Evolutionary conservation across 2,329 filamentous ascomycete species (phyloP).

Genomic region (Claviceps arundinis): DNA sequence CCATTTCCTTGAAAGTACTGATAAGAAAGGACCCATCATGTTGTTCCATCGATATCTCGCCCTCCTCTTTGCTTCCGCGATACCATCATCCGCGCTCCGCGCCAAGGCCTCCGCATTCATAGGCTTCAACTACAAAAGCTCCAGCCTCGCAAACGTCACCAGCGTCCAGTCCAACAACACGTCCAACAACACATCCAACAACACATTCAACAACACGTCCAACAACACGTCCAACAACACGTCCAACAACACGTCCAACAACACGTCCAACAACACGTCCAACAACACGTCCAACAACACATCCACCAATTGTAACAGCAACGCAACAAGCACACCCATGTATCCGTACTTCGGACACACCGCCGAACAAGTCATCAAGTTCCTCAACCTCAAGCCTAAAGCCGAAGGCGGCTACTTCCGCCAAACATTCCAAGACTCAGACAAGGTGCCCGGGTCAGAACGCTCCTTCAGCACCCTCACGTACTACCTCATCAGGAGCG

Average conservation of each 20-base stretch:
- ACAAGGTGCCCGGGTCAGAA: conserved; percentile 6
- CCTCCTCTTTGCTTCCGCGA: too few species aligned
- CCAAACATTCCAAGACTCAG: conserved; percentile 31
- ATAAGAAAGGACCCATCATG: too few species aligned
- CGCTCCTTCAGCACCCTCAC: conserved; percentile 35
- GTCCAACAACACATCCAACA: not conserved
- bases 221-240: not conserved
- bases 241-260: not conserved
- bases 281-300: not conserved
- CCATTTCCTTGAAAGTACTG: too few species aligned
- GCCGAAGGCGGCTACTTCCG: conserved; percentile 36
- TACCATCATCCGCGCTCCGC: too few species aligned
- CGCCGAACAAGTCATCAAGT: conserved; percentile 28
- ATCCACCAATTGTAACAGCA: not conserved
- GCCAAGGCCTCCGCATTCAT: too few species aligned
- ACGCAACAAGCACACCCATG: not conserved
- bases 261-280: too few species aligned
- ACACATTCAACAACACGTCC: not conserved
- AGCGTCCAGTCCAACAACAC: too few species aligned
- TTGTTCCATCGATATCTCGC: too few species aligned
- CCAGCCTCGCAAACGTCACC: too few species aligned
- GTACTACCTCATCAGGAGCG: conserved; percentile 37
- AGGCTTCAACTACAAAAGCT: too few species aligned
- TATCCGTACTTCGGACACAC: not conserved
- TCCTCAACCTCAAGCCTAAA: conserved; percentile 28